Base-by-base conservation (phyloP, 2,329 filamentous ascomycete genomes). In the Fusarium sp. region DNA sequence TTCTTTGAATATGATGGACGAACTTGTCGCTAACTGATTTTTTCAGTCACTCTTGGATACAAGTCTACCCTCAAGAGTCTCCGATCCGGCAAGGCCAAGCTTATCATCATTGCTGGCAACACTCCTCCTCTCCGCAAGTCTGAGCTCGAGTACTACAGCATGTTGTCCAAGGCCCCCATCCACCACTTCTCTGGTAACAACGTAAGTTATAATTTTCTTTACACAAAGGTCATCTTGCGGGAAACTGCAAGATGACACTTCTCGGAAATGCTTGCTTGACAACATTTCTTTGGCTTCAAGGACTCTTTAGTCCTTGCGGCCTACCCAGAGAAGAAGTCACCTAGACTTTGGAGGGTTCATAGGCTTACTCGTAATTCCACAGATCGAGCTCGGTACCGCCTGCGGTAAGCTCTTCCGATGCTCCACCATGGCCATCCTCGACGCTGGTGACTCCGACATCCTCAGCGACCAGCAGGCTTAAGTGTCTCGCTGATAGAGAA, bases 181-280 rank as follows among this genome's bases (percentile, higher is more conserved):
- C 95, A 98, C 89, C 96, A 99, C 89, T 98, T 97, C 87, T 88
- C 88, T 76, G 96, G 96, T 79, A 97, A 97, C 91, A 98, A 98
- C 90, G 95, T 98, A 91, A 91, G 95, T 93, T 65, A 67, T 64
- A 66, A 54, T 65, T 72, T 75, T 68, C 66, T 36, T 66, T 49
- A 26, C 38, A 45, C 37, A 49, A 64, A 20, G 31, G 47, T 57
- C 61, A 70, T 70, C 54, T 67, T 74, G 73, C 61, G 53, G 16
- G 13, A 18, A 10, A 18, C 58, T 70, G 56, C 55, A 72, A 70
- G 59, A 72, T 75, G 65, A 55, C 41, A 51, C 64, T 73, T 76
- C 71, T 73, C 69, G 55, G 69, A 67, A 66, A 59, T 67, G 65
- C 52, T 69, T 67, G 37, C 56, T 34, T n/a, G 41, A 15, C 56